Evolutionary conservation across 2,329 filamentous ascomycete genomes (phyloP).

Genomic region (Fusarium sp.): DNA sequence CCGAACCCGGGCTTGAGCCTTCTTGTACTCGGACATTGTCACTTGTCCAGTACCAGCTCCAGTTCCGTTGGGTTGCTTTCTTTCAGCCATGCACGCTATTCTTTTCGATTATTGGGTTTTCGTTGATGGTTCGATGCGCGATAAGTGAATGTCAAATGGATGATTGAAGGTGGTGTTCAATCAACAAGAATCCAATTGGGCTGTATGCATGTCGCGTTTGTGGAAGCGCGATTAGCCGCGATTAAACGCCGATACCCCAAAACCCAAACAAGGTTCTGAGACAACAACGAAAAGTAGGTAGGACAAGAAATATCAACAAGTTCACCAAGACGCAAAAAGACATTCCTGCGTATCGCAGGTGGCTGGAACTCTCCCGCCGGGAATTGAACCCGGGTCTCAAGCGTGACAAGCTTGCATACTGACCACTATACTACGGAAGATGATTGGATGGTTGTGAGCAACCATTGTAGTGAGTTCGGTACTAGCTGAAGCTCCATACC

Average conservation of each 20-base stretch:
- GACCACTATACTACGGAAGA: slow-evolving; percentile 36
- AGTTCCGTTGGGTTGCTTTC: slow-evolving; percentile 45
- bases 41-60: slow-evolving; percentile 50
- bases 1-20: slow-evolving; percentile 63
- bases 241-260: slow-evolving; percentile 2
- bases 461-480: slow-evolving; percentile 22
- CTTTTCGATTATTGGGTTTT: not conserved
- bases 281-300: not conserved
- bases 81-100: slow-evolving; percentile 53
- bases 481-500: not conserved
- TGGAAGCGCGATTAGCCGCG: slow-evolving; percentile 11
- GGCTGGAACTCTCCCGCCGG: slow-evolving; percentile 32
- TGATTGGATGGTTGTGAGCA: slow-evolving; percentile 6
- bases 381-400: slow-evolving; percentile 37
- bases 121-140: not conserved
- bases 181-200: slow-evolving; percentile 15
- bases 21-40: slow-evolving; percentile 63
- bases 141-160: not conserved
- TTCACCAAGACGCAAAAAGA: not conserved
- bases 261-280: not conserved
- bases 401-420: slow-evolving; percentile 36
- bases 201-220: slow-evolving; percentile 17
- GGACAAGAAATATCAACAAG: not conserved
- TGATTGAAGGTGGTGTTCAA: slow-evolving; percentile 14
- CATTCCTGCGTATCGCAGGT: slow-evolving; percentile 11